Evolutionary conservation across 768 basidiomycete genomes (phyloP), one percentile per base, ranked within the genome.

Genomic region (Phylloporus sp.): DNA sequence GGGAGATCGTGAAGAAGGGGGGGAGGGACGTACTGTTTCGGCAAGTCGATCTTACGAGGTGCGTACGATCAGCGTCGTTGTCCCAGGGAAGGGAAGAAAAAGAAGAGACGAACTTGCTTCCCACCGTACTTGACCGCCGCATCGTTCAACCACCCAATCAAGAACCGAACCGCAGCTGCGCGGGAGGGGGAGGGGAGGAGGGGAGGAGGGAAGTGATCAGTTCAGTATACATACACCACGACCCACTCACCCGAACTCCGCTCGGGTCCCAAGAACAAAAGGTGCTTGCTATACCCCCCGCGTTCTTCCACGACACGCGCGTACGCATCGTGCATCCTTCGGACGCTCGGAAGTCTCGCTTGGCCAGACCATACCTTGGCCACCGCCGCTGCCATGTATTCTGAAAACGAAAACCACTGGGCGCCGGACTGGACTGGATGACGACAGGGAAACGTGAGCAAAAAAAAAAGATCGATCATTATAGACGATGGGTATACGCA

Each of bases 291-390:
- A 6, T 27, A 27, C 11, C 26, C 26, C 11, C 26, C 26, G n/a
- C n/a, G n/a, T 40, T 39, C 5, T 43, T 42, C 26, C 48, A 3
- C 15, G 38, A 27, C 13, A 9, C 26, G 15, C n/a, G n/a, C n/a
- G n/a, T n/a, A n/a, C n/a, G n/a, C n/a, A n/a, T n/a, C n/a, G n/a
- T 15, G 33, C 53, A 54, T 47, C 8, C 2, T 32, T 20, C 13
- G 37, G 15, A 1, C 20, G 14, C 17, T 46, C 4, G 53, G 42
- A 1, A 52, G 41, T 18, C 47, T 54, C 15, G 45, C 50, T 39
- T 8, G 49, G 22, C 45, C 50, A 54, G 14, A 52, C 45, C 50
- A 54, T 10, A 52, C 53, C 22, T 54, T 54, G 38, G 50, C 46
- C 6, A 52, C 28, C 6, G 50, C 53, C 7, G 48, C 35, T 5